A percentile compares a stretch with the other conserved stretches of the same genome.
Conservation (phyloP, 1,284 basidiomycete species). For the Lentinus polychrous region DNA sequence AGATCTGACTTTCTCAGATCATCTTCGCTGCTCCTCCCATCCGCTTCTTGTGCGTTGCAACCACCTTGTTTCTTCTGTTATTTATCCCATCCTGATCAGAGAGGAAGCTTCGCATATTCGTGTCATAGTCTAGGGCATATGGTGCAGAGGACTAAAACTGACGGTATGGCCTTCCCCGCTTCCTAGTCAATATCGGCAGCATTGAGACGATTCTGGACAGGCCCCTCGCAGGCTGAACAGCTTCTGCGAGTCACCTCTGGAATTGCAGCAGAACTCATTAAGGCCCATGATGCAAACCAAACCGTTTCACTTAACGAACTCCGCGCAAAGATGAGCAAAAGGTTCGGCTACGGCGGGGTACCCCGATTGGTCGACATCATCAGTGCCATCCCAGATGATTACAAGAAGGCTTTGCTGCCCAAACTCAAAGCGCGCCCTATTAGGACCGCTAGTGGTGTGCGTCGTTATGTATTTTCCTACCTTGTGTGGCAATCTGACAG, state of each 20-base stretch:
- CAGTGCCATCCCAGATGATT: slow-evolving; percentile 95
- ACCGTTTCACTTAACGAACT: slow-evolving; percentile 86
- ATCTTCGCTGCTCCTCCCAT: no score
- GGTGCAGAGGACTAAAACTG: slow-evolving; percentile 42
- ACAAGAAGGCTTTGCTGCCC: slow-evolving; percentile 87
- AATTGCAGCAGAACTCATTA: slow-evolving; percentile 91
- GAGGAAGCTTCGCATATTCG: no score
- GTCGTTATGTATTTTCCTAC: slow-evolving; percentile 19
- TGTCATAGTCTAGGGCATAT: slow-evolving; percentile 18
- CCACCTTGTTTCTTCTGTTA: no score
- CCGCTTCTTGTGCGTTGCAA: no score
- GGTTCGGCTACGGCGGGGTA: slow-evolving; percentile 79
- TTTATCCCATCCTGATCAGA: no score
- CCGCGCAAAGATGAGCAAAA: slow-evolving; percentile 85
- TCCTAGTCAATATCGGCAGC: background rate
- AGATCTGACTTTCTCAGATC: no score
- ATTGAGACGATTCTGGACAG: slow-evolving; percentile 26
- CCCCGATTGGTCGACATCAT: slow-evolving; percentile 97
- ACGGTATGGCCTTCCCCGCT: slow-evolving; percentile 27
- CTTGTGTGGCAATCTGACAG: slow-evolving; percentile 23
- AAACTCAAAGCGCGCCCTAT: slow-evolving; percentile 93
- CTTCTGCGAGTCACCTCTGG: slow-evolving; percentile 91
- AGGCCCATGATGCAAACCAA: slow-evolving; percentile 74
- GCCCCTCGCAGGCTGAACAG: slow-evolving; percentile 84
- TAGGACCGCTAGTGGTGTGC: slow-evolving; percentile 92